Conservation (phyloP, 176 grass and related monocot genomes). For the Eremochloa ophiuroides region DNA sequence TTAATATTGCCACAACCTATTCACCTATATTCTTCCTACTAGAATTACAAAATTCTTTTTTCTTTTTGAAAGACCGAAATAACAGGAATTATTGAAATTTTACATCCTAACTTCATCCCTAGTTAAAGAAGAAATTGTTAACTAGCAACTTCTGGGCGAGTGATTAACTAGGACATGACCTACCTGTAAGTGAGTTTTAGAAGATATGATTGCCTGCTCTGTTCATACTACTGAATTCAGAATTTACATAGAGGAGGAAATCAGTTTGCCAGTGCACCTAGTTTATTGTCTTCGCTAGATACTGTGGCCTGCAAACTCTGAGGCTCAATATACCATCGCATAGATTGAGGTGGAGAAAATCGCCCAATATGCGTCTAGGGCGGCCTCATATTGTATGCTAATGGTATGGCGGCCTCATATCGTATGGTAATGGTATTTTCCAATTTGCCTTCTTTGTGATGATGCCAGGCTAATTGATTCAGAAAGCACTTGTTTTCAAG, state of each 20-base stretch:
- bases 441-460: not conserved
- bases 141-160: not conserved
- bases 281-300: not conserved
- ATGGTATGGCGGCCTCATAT: not conserved
- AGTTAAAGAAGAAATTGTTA: not conserved
- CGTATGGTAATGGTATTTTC: not conserved
- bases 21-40: conserved; percentile 2
- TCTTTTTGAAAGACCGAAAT: not conserved
- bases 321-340: not conserved
- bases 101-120: not conserved
- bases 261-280: not conserved
- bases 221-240: not conserved
- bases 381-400: not conserved
- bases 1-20: not conserved
- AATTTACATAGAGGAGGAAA: not conserved
- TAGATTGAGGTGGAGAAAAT: not conserved
- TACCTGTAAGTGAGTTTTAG: not conserved
- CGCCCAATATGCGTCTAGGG: not conserved
- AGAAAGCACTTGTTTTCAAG: not conserved
- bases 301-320: not conserved
- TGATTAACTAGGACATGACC: not conserved
- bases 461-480: not conserved
- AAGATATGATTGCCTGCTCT: not conserved
- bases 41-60: not conserved
- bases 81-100: not conserved